Evolutionary conservation across 176 grass and related monocot species (phyloP).

Genomic region (Miscanthus lutarioriparius): DNA sequence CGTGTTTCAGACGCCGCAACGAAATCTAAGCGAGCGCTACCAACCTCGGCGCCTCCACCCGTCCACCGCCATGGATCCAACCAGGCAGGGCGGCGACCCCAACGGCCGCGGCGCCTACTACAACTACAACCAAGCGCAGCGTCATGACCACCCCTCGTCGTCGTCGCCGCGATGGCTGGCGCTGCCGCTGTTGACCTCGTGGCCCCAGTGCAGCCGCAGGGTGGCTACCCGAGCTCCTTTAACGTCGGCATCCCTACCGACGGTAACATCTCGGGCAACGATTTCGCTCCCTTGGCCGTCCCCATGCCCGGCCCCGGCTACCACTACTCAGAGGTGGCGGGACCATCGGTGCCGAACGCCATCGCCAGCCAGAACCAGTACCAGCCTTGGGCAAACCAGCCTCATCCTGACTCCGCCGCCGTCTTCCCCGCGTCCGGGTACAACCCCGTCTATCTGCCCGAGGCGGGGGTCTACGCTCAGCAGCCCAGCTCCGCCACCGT

Average conservation of each 20-base stretch:
- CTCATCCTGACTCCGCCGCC: not conserved
- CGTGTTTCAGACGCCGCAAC: no score
- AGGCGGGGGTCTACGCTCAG: not conserved
- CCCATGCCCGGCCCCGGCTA: no score
- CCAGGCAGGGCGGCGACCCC: no score
- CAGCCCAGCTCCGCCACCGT: no score
- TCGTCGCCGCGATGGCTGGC: no score
- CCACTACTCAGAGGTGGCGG: no score
- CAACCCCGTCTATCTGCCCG: no score
- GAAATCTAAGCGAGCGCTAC: not conserved
- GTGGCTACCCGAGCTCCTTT: not conserved
- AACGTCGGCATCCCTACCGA: not conserved
- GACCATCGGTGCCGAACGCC: not conserved
- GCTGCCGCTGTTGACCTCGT: no score
- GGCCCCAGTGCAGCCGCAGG: not conserved
- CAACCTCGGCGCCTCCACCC: not conserved
- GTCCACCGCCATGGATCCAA: slow-evolving; percentile 15
- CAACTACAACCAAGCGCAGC: not conserved
- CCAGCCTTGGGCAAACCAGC: no score
- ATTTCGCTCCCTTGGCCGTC: no score
- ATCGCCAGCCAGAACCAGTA: not conserved
- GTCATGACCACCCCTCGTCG: no score
- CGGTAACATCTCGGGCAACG: not conserved
- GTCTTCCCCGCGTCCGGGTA: not conserved
- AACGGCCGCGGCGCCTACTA: no score